These are phyloP conservation scores for Colletotrichum lupini DNA, from an alignment of 2,329 filamentous ascomycete species.

Conservation along the genomic window DNA sequence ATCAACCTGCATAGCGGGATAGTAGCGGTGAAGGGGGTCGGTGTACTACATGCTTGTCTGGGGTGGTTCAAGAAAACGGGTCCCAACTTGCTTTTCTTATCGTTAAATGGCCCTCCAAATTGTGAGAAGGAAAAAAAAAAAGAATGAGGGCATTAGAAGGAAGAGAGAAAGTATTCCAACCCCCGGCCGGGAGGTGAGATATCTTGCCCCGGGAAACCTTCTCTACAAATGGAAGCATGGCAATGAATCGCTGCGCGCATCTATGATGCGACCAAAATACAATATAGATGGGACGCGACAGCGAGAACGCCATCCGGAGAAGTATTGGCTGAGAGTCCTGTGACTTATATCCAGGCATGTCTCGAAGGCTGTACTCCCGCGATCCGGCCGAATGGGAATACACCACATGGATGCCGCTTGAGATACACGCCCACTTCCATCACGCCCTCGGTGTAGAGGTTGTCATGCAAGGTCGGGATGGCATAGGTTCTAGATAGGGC, in stretches of 20 bases:
- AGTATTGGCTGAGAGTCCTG: constrained; percentile 16
- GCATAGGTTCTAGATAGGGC: not conserved
- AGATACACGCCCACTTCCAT: constrained; percentile 1
- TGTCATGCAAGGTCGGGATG: constrained; percentile 9
- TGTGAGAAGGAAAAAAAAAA: not conserved
- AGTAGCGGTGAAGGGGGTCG: constrained; percentile 34
- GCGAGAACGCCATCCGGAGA: not conserved
- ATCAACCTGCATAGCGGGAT: constrained; percentile 25
- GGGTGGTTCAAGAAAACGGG: not conserved
- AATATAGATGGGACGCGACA: not conserved
- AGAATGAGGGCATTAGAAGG: not conserved
- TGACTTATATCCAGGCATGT: constrained; percentile 19
- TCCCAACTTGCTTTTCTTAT: constrained; percentile 27
- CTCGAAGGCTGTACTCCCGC: not conserved
- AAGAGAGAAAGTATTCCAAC: not conserved
- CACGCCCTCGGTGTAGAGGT: not conserved
- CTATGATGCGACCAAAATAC: constrained; percentile 6
- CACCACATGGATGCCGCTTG: constrained; percentile 32
- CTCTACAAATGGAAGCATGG: not conserved
- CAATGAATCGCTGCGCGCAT: not conserved
- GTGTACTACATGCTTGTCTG: constrained; percentile 25
- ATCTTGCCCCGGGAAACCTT: not conserved
- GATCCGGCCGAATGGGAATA: constrained; percentile 34
- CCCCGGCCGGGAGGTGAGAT: not conserved
- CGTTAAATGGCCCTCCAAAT: not conserved